These are phyloP conservation scores for Naganishia liquefaciens DNA, from an alignment of 1,284 basidiomycete genomes.

Conservation along the genomic window DNA sequence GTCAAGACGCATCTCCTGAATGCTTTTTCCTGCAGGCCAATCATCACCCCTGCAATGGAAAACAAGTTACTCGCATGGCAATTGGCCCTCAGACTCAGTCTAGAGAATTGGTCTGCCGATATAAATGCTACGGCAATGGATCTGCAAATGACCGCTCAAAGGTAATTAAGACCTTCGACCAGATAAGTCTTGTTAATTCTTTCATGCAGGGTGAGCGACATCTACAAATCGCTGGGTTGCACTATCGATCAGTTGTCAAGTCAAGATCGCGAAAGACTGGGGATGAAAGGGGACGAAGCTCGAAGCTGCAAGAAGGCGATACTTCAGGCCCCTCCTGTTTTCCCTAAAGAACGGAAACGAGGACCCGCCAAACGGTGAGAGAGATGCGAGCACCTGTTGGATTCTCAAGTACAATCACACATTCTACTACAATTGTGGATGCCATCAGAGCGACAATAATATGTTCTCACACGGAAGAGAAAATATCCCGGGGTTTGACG, in stretches of 20 bases:
- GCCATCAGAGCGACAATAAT: no score
- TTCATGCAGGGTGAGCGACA: conserved; percentile 45
- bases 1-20: neutral
- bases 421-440: no score
- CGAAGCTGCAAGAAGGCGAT: conserved; percentile 67
- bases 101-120: conserved; percentile 75
- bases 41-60: conserved; percentile 68
- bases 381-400: neutral
- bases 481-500: no score
- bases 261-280: conserved; percentile 67
- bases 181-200: neutral
- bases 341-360: conserved; percentile 63
- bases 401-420: neutral
- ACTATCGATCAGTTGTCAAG: conserved; percentile 63
- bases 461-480: no score
- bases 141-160: conserved; percentile 63
- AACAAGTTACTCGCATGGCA: conserved; percentile 73
- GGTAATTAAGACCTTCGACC: conserved; percentile 58
- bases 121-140: conserved; percentile 68
- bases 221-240: conserved; percentile 63
- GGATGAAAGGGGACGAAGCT: conserved; percentile 61
- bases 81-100: conserved; percentile 72
- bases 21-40: conserved; percentile 57
- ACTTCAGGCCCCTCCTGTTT: conserved; percentile 71
- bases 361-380: conserved; percentile 50